phyloP scores from a whole-genome alignment of 345 rosid genomes.

The Mallotus nudiflorus region DNA sequence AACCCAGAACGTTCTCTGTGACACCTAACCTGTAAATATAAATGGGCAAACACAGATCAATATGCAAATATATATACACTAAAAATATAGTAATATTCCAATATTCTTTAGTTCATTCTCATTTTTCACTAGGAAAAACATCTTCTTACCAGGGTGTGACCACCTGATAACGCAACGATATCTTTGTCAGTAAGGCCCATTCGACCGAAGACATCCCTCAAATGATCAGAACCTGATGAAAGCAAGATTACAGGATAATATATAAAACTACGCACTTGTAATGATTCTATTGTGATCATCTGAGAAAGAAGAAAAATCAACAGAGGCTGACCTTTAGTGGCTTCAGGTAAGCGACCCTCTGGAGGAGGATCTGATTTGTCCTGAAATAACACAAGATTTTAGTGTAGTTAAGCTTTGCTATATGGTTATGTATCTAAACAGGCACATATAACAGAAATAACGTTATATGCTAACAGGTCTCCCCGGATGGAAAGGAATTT shows the following conservation, averaged over 20 bases:
- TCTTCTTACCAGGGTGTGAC: slow-evolving; percentile 23
- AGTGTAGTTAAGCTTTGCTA: background rate
- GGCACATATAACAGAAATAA: too few species aligned
- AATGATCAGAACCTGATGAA: slow-evolving; percentile 28
- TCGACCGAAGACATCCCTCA: slow-evolving; percentile 26
- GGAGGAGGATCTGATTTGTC: slow-evolving; percentile 28
- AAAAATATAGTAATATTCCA: background rate
- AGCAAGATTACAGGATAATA: background rate
- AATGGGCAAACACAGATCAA: background rate
- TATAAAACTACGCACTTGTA: too few species aligned
- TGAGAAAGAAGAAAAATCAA: background rate
- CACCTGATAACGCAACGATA: slow-evolving; percentile 31
- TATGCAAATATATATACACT: too few species aligned
- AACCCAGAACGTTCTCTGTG: slow-evolving; percentile 31
- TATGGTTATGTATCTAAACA: too few species aligned
- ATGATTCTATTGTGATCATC: too few species aligned
- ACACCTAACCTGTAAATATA: slow-evolving; percentile 23
- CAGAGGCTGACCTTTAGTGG: slow-evolving; percentile 21
- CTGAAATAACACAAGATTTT: slow-evolving; percentile 6
- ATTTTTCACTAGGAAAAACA: too few species aligned
- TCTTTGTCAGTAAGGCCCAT: slow-evolving; percentile 31
- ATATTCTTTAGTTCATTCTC: background rate
- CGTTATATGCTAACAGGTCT: slow-evolving; percentile 51
- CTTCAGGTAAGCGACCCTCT: slow-evolving; percentile 33
- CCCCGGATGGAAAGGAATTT: slow-evolving; percentile 86